A percentile compares a stretch with the other conserved stretches of the same genome.
Evolutionary conservation across 2,329 filamentous ascomycete species (phyloP).

Genomic region (Fusarium tupiense): DNA sequence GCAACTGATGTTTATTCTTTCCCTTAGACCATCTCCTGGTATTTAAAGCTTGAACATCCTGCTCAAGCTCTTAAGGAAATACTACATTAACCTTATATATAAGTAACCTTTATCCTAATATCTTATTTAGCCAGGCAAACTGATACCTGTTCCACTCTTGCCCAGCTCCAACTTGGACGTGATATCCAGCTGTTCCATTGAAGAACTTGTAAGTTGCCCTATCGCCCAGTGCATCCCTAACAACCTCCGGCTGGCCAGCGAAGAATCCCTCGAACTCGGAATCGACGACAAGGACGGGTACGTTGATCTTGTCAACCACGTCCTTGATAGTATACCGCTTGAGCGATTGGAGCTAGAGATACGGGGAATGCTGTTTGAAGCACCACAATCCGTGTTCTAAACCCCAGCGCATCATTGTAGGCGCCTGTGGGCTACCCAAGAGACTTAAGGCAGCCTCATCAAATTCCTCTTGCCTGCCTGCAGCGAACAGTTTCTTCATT

Average conservation of each 20-base stretch:
- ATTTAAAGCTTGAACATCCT: too few relatives aligned
- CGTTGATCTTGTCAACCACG: background rate
- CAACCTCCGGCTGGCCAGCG: background rate
- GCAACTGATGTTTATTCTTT: too few relatives aligned
- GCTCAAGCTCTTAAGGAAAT: too few relatives aligned
- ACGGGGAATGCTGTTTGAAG: background rate
- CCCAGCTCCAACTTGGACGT: background rate
- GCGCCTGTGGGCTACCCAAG: background rate
- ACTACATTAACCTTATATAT: too few relatives aligned
- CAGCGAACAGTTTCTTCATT: background rate
- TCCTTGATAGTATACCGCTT: background rate
- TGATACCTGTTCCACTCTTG: background rate
- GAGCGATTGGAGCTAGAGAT: background rate
- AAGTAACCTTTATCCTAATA: background rate
- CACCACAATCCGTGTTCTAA: background rate
- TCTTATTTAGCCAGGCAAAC: background rate
- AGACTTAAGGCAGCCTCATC: background rate
- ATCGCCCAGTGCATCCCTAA: background rate
- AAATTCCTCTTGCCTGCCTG: background rate
- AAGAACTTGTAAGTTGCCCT: background rate
- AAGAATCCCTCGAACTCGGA: background rate
- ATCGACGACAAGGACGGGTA: background rate
- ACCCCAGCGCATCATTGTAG: background rate
- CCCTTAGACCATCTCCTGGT: too few relatives aligned
- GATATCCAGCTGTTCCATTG: background rate